Base-by-base conservation (phyloP, 352 stramenopile species). In the Pseudoperonospora humuli region DNA sequence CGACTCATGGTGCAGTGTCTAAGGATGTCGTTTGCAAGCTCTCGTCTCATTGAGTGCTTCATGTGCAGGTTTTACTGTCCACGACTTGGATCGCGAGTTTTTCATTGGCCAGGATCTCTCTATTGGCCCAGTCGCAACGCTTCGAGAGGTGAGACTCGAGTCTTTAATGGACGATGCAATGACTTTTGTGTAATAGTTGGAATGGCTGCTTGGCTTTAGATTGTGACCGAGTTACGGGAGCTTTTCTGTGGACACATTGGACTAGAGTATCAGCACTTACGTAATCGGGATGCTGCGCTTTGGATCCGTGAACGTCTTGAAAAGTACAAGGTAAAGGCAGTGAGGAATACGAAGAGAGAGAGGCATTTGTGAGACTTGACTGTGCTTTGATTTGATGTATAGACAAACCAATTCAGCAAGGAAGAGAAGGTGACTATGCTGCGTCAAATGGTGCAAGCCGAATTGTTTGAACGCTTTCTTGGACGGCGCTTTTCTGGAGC, bases 261-360 rank as follows among this genome's bases (percentile, higher is more conserved):
- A 13, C 89, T 97, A 5, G 95, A 99, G 67, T 99, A 99, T 62
- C 97, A 98, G 73, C 97, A 99, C 59, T 92, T 99, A 51, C 80
- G 75, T 21, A 94, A 97, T 64, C 79, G 82, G 10, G 76, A 98
- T 33, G 95, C 75, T 11, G 75, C 75, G 26, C 50, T 89, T 10
- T 90, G 77, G 77, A 88, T 93, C 48, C 77, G 74, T 10, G 64
- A 87, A 27, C 62, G 68, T 1, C 62, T 89, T 33, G 67, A 66
- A 45, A 67, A 64, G 25, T 81, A 78, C 64, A 88, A 89, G 50
- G 69, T 78, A 19, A 7, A 41, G 21, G 17, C 1, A 25, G 3
- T 37, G 11, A 2, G n/a, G n/a, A n/a, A n/a, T 34, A 21, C 3
- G 20, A 26, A 18, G 9, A 20, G 50, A 28, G 23, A 23, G 8